Evolutionary conservation across 1,284 basidiomycete genomes (phyloP), one percentile per base, ranked within the genome.

Genomic region (Butyriboletus regius): DNA sequence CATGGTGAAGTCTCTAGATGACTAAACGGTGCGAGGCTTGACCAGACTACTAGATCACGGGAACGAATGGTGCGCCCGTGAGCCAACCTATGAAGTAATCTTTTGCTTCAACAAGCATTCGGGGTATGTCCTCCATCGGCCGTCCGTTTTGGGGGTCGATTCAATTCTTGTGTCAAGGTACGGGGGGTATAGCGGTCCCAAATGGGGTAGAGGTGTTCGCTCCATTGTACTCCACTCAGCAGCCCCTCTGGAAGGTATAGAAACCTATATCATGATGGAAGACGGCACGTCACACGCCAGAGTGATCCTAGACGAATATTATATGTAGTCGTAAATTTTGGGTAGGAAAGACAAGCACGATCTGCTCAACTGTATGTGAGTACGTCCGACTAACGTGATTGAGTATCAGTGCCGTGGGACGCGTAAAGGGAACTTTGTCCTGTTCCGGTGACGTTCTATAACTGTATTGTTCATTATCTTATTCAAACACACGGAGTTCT

Each of bases 81-180:
- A 85, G 57, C 74, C 75, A 1, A 72, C 70, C 1, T 78, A 80
- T 56, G 64, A 76, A 34, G 75, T 82, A 12, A 76, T 83, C 1
- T 85, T 85, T 65, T 86, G 83, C 60, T 86, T 85, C 55, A 72
- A 75, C 57, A 86, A 86, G 60, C 83, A 85, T 61, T 81, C 82
- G 2, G 82, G 83, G 81, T 83, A 55, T 9, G 75, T 69, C 33
- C 8, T 37, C 20, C 28, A 17, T 42, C 28, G 2, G 14, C 3
- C 20, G 17, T 49, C 18, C 8, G 20, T 26, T 43, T 2, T 18
- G 28, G 12, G 40, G 29, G 28, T 41, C 8, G 2, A 45, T 40
- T 34, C 14, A 40, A 24, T 35, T 22, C 38, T 5, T 36, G 29
- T 33, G 32, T 40, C 18, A 18, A 83, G 83, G 20, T 83, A 85